Base-by-base conservation (phyloP, 139 green algal species). In the Chlorella sorokiniana region DNA sequence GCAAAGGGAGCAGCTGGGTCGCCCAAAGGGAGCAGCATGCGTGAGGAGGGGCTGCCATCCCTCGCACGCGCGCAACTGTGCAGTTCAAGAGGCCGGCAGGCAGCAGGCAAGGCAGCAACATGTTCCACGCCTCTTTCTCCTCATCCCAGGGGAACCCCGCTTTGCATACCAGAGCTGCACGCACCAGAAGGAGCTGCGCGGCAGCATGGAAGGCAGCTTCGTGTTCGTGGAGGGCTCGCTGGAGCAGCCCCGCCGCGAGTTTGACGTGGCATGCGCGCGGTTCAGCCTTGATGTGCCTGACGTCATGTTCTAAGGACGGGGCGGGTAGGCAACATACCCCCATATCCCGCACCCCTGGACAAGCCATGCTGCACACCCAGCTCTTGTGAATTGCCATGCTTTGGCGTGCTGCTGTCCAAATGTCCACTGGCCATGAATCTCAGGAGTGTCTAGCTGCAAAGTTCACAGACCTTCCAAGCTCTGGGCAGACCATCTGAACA, bases 131-230 rank as follows among this genome's bases (percentile, higher is more conserved):
- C 31, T 64, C 16, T 29, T 5, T 35, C 18, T 2, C 20, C 45
- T 16, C 10, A 54, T 3, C 74, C 25, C 88, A 77, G 89, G 86
- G 33, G 85, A 76, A 0, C 31, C 76, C 3, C 87, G 90, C 48
- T 97, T 94, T 85, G 74, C 81, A 1, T 97, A 97, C 79, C 90
- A 94, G 63, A 95, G 90, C 86, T 96, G 90, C 83, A 96, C 89
- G 0, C 79, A 88, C 41, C 86, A 91, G 74, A 35, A 37, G 35
- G 62, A 70, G 59, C 29, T 37, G 38, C 48, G 7, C 14, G 87
- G 85, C 9, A 82, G n/a, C 31, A 96, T 96, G 86, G 91, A 96
- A 68, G 93, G 93, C 35, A 44, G 75, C 31, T 96, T 96, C 64
- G 41, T 33, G 0, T 97, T 97, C 89, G 91, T 96, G 37, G 84